These are phyloP conservation scores for Corymbia maculata DNA, from an alignment of 345 rosid species.

Conservation along the genomic window DNA sequence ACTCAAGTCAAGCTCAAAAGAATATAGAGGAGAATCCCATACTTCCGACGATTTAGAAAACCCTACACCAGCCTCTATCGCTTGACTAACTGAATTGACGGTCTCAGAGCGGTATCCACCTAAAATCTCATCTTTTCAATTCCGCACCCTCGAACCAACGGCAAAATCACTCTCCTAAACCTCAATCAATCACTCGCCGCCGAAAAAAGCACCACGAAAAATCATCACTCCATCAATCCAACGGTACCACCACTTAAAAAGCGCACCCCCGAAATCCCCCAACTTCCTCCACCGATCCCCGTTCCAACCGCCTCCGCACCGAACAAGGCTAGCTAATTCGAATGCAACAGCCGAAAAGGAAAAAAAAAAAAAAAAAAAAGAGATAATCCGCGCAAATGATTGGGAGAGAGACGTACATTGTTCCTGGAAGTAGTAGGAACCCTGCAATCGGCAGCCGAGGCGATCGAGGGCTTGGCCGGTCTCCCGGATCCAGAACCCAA, in stretches of 20 bases:
- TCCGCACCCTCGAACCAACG: not conserved
- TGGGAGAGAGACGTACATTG: slow-evolving; percentile 25
- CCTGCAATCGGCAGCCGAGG: slow-evolving; percentile 89
- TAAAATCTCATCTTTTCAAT: not conserved
- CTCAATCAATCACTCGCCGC: not conserved
- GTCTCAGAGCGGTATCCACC: not conserved
- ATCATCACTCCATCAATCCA: not conserved
- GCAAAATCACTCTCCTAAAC: not conserved
- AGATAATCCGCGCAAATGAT: not conserved
- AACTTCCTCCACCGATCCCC: not conserved
- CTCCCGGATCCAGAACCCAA: slow-evolving; percentile 96
- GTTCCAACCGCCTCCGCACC: not conserved
- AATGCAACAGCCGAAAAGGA: not conserved
- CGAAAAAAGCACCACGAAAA: not conserved
- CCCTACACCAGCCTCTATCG: not conserved
- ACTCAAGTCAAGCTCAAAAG: not conserved
- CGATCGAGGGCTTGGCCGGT: slow-evolving; percentile 97
- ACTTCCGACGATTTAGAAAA: not conserved
- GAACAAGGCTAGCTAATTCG: not conserved
- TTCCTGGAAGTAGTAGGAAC: slow-evolving; percentile 63
- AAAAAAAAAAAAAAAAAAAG: not conserved
- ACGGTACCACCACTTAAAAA: not conserved
- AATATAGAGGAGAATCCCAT: not conserved
- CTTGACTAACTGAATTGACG: not conserved
- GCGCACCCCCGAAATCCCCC: not conserved